Evolutionary conservation across 1,284 basidiomycete species (phyloP).

Genomic region (Apiotrichum gracile): DNA sequence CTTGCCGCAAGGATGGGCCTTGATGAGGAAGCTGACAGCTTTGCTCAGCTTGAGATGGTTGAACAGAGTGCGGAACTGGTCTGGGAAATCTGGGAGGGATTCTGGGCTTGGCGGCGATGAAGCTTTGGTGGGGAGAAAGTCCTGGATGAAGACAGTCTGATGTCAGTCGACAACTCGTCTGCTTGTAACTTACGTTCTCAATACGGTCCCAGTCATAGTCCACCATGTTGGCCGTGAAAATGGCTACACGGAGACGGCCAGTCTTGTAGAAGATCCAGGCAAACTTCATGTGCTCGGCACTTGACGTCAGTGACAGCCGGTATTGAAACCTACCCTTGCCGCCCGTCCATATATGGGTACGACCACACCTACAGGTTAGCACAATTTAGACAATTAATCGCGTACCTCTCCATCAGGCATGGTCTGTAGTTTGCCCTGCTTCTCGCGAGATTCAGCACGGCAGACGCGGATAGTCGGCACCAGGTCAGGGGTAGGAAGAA

Average conservation of each 20-base stretch:
- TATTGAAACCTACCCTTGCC: constrained; percentile 23
- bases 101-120: neutral
- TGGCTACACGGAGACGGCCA: constrained; percentile 40
- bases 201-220: constrained; percentile 44
- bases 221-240: constrained; percentile 44
- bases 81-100: constrained; percentile 28
- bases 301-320: neutral
- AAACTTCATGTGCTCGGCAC: constrained; percentile 41
- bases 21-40: constrained; percentile 25
- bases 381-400: neutral
- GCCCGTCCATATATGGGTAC: constrained; percentile 34
- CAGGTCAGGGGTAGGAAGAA: constrained; percentile 24
- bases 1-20: constrained; percentile 25
- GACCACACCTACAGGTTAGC: neutral
- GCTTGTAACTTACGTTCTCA: constrained; percentile 37
- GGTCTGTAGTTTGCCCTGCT: constrained; percentile 30
- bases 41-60: constrained; percentile 37
- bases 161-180: neutral
- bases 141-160: constrained; percentile 46
- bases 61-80: constrained; percentile 36
- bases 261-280: constrained; percentile 47
- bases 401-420: constrained; percentile 28
- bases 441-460: constrained; percentile 3
- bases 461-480: constrained; percentile 33
- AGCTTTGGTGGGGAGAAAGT: constrained; percentile 29